A percentile compares a stretch with the other conserved stretches of the same genome.
phyloP scores from a whole-genome alignment of 2,329 filamentous ascomycete genomes.

The Sarocladium kiliense region DNA sequence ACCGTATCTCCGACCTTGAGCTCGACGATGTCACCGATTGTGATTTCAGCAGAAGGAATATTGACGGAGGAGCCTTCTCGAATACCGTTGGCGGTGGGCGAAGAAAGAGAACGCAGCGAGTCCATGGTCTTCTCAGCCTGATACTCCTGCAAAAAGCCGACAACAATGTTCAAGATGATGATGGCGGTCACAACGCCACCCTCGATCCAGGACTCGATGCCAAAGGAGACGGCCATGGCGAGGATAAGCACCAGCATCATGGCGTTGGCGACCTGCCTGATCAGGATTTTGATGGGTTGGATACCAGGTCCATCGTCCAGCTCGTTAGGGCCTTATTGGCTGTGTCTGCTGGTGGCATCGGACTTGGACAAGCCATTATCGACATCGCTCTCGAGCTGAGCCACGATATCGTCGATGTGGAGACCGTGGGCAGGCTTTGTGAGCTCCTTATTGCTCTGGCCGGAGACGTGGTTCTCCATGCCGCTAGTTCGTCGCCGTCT shows the following conservation, averaged over 20 bases:
- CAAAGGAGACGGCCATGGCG: constrained; percentile 53
- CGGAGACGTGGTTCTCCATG: constrained; percentile 20
- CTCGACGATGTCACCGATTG: constrained; percentile 52
- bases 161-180: constrained; percentile 52
- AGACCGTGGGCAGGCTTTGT: constrained; percentile 52
- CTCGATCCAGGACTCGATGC: constrained; percentile 55
- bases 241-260: constrained; percentile 52
- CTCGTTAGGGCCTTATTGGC: constrained; percentile 51
- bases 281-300: constrained; percentile 48
- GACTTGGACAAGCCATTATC: constrained; percentile 46
- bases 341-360: constrained; percentile 44
- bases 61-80: constrained; percentile 35
- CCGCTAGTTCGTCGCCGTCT: not conserved
- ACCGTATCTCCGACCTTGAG: constrained; percentile 55
- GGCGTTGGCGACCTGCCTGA: constrained; percentile 53
- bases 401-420: constrained; percentile 38
- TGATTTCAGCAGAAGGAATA: constrained; percentile 37
- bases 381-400: constrained; percentile 46
- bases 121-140: constrained; percentile 46
- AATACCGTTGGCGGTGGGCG: constrained; percentile 37
- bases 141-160: constrained; percentile 43
- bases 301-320: constrained; percentile 42
- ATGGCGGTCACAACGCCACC: constrained; percentile 54
- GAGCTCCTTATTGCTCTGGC: constrained; percentile 30
- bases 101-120: constrained; percentile 37